A percentile compares a stretch with the other conserved stretches of the same genome.
Evolutionary conservation across 139 green algal genomes (phyloP).

Genomic region (Closterium sp.): DNA sequence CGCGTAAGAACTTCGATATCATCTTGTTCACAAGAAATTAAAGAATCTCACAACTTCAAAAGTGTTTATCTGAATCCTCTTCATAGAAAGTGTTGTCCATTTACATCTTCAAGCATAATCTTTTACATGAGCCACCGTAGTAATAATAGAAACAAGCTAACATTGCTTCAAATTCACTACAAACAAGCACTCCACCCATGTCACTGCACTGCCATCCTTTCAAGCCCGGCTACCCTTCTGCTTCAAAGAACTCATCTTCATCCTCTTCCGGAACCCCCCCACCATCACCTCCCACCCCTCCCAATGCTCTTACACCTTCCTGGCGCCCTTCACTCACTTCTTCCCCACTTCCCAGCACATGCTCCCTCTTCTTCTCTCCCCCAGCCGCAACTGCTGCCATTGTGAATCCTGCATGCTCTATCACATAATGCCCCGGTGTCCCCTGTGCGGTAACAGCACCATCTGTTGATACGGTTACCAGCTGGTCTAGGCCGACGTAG

Average conservation of each 20-base stretch:
- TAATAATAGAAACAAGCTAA: too few relatives aligned
- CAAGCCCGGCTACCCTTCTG: not conserved
- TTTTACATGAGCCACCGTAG: too few relatives aligned
- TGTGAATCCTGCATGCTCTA: not conserved
- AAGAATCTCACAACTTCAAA: too few relatives aligned
- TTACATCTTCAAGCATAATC: too few relatives aligned
- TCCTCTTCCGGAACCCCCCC: constrained; percentile 25
- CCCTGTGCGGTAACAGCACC: not conserved
- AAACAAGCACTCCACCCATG: too few relatives aligned
- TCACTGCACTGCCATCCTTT: too few relatives aligned
- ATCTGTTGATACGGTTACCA: not conserved
- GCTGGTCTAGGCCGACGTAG: constrained; percentile 84
- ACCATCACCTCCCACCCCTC: not conserved
- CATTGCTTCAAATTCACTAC: too few relatives aligned
- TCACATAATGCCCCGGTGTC: not conserved
- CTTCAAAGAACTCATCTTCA: not conserved
- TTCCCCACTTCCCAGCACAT: not conserved
- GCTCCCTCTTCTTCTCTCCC: not conserved
- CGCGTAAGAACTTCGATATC: too few relatives aligned
- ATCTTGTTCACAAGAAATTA: too few relatives aligned
- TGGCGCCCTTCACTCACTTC: not conserved
- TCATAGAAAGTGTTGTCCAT: too few relatives aligned
- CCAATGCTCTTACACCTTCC: not conserved
- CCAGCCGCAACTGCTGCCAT: not conserved
- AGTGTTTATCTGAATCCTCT: too few relatives aligned